Evolutionary conservation across 768 basidiomycete species (phyloP).

Genomic region (Strobilomyces confusus): DNA sequence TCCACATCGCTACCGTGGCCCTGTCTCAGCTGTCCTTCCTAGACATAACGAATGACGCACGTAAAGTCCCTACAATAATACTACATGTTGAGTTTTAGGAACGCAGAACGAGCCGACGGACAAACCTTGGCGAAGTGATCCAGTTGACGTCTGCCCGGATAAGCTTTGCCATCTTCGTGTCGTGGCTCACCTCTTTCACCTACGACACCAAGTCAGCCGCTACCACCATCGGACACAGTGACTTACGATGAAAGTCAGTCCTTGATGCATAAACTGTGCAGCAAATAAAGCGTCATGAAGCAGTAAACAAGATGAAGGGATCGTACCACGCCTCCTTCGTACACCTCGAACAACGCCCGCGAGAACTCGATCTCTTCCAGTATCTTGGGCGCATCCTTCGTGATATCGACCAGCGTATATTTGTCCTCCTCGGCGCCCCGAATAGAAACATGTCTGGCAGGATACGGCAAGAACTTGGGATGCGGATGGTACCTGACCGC

Average conservation of each 20-base stretch:
- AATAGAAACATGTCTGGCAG: conserved; percentile 67
- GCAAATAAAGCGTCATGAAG: background rate
- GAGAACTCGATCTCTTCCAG: conserved; percentile 84
- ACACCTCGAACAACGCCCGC: conserved; percentile 81
- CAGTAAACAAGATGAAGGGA: conserved; percentile 7
- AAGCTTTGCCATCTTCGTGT: conserved; percentile 66
- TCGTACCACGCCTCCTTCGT: conserved; percentile 80
- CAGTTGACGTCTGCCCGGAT: conserved; percentile 77
- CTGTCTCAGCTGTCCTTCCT: background rate
- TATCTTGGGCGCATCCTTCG: conserved; percentile 37
- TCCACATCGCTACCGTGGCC: conserved; percentile 58
- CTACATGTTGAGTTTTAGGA: background rate
- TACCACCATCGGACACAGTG: background rate
- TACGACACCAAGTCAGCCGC: conserved; percentile 24
- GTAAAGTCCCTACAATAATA: conserved; percentile 59
- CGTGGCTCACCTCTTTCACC: conserved; percentile 81
- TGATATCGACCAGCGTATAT: conserved; percentile 70
- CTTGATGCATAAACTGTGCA: conserved; percentile 81
- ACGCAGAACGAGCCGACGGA: background rate
- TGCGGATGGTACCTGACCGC: conserved; percentile 72
- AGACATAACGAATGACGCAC: conserved; percentile 36
- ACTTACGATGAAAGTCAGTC: conserved; percentile 70
- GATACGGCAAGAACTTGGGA: conserved; percentile 74
- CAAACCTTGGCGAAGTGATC: conserved; percentile 68
- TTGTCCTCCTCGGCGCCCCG: conserved; percentile 76